Evolutionary conservation across 148 eudicot genomes (phyloP), one percentile per base, ranked within the genome.

Genomic region (Amaranthus cruentus): DNA sequence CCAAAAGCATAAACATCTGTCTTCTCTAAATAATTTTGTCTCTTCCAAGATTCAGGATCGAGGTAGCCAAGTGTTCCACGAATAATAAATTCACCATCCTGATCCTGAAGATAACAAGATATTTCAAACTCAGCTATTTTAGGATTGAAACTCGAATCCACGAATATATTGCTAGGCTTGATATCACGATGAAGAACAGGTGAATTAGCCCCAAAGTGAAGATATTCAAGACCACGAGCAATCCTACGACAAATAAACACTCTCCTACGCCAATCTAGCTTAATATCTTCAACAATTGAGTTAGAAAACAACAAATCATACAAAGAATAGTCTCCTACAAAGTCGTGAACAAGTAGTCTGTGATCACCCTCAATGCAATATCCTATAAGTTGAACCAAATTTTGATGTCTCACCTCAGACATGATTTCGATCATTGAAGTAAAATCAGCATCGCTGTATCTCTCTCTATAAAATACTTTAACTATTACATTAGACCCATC

Each of bases 71-170:
- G 1, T 7, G 64, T 60, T 28, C 21, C 64, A 21, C 9, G 0
- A 13, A 54, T 4, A 9, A 1, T 3, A 8, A 46, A 60, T 7
- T 7, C 10, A 38, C 11, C 64, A 4, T 38, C 64, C 44, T 60
- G 44, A 7, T 38, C 64, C 44, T 60, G 44, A 7, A 60, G 64
- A 47, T 84, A 78, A 55, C 84, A 78, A 11, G 90, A 85, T 71
- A 87, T 66, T 43, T 86, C 87, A 75, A 89, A 89, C 55, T 85
- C 90, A 68, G 83, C 85, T 8, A 89, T 87, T 77, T 87, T 89
- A 13, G 93, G 85, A 58, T 69, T 75, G 75, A 87, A 84, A 70
- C 77, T 76, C 14, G 42, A 75, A 68, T 89, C 93, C 59, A 89
- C 86, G 68, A 89, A 83, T 72, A 89, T 75, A 55, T 85, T 87